Evolutionary conservation across 2,329 filamentous ascomycete species (phyloP).

Genomic region (Pseudopithomyces chartarum): DNA sequence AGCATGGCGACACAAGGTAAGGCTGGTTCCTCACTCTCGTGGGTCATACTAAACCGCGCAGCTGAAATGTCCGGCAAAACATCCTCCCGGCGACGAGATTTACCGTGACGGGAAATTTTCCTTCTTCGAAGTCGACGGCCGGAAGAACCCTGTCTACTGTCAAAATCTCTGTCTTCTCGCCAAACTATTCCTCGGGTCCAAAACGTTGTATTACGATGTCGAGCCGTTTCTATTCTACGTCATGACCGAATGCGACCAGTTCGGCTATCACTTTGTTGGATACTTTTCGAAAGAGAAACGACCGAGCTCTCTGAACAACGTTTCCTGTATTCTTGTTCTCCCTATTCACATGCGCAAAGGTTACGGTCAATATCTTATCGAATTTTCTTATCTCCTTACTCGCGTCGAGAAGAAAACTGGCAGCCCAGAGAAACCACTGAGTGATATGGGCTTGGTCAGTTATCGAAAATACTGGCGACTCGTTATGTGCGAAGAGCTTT

Average conservation of each 20-base stretch:
- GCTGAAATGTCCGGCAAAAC: conserved; percentile 90
- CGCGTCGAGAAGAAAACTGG: conserved; percentile 91
- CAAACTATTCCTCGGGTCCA: conserved; percentile 97
- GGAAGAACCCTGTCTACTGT: conserved; percentile 97
- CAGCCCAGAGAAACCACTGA: conserved; percentile 94
- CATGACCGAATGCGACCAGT: conserved; percentile 89
- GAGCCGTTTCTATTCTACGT: conserved; percentile 98
- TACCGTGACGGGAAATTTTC: conserved; percentile 90
- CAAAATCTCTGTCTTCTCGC: conserved; percentile 95
- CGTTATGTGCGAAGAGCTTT: conserved; percentile 81
- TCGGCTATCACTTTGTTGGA: conserved; percentile 95
- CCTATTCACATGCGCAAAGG: conserved; percentile 97
- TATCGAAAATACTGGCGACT: conserved; percentile 98
- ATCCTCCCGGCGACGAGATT: conserved; percentile 96
- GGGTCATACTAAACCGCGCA: conserved; percentile 30
- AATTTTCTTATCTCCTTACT: conserved; percentile 96
- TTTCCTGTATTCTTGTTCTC: conserved; percentile 93
- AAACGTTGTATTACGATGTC: conserved; percentile 97
- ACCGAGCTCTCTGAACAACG: conserved; percentile 92
- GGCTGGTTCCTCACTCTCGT: background rate
- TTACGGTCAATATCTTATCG: conserved; percentile 94
- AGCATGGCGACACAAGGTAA: conserved; percentile 87
- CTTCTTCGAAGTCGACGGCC: conserved; percentile 96
- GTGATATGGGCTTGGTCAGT: conserved; percentile 96
- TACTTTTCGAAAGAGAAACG: conserved; percentile 99